Percentiles rank a stretch among this genome's conserved stretches.
phyloP scores from a whole-genome alignment of 2,329 filamentous ascomycete species.

The Graphiopsis chlorocephala region DNA sequence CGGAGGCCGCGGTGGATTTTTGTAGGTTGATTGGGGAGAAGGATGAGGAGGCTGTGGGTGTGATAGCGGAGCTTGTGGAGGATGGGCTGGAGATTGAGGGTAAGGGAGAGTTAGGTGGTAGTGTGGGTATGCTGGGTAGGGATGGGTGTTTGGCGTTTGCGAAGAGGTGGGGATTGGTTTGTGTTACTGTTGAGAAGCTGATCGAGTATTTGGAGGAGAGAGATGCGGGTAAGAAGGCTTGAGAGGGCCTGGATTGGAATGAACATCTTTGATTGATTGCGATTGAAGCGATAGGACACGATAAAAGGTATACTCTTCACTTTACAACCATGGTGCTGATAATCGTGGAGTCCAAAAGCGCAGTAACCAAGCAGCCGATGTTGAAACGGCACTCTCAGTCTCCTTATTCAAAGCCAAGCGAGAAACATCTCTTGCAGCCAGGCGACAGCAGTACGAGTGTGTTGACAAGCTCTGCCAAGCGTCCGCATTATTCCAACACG shows the following conservation, averaged over 20 bases:
- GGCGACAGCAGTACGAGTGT: not conserved
- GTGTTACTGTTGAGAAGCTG: slow-evolving; percentile 93
- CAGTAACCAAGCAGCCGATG: not conserved
- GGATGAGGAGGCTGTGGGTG: slow-evolving; percentile 68
- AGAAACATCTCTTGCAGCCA: not conserved
- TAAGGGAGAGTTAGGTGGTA: slow-evolving; percentile 60
- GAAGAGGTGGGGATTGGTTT: slow-evolving; percentile 80
- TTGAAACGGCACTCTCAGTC: not conserved
- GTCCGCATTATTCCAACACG: not conserved
- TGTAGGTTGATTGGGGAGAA: slow-evolving; percentile 78
- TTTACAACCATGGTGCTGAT: not conserved
- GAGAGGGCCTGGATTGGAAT: not conserved
- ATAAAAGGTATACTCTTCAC: not conserved
- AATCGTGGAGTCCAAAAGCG: not conserved
- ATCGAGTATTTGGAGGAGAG: slow-evolving; percentile 74
- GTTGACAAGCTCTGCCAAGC: not conserved
- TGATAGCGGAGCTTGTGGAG: slow-evolving; percentile 89
- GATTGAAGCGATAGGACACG: not conserved
- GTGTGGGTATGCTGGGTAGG: slow-evolving; percentile 83
- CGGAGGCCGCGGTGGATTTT: slow-evolving; percentile 89
- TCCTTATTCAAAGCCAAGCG: not conserved
- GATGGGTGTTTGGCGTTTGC: slow-evolving; percentile 89
- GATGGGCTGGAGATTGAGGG: slow-evolving; percentile 73
- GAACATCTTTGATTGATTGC: not conserved
- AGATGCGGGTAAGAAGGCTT: slow-evolving; percentile 51